Percentiles rank a stretch among this genome's conserved stretches.
Conservation (phyloP, 345 rosid genomes). For the Acer negundo region DNA sequence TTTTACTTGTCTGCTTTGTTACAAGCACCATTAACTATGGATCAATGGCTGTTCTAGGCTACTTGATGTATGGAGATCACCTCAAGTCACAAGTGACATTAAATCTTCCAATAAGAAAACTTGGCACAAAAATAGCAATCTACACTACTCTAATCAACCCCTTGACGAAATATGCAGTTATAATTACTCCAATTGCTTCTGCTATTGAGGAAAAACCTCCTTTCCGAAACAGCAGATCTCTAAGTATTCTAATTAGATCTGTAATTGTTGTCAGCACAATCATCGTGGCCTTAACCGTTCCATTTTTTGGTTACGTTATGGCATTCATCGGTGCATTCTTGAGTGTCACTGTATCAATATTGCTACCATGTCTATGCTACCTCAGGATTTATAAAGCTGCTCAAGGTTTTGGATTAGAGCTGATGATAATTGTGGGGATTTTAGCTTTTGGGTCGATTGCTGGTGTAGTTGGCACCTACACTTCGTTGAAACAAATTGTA, state of each 20-base stretch:
- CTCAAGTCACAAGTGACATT: slow-evolving; percentile 66
- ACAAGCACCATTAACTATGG: slow-evolving; percentile 54
- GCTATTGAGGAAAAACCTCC: slow-evolving; percentile 48
- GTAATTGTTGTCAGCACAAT: slow-evolving; percentile 51
- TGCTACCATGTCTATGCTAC: slow-evolving; percentile 69
- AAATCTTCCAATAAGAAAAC: slow-evolving; percentile 52
- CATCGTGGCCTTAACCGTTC: slow-evolving; percentile 54
- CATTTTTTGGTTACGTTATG: slow-evolving; percentile 69
- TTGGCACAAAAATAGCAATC: slow-evolving; percentile 55
- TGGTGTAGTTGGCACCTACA: slow-evolving; percentile 48
- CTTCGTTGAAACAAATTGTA: slow-evolving; percentile 52
- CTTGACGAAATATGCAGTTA: slow-evolving; percentile 57
- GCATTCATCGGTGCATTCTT: slow-evolving; percentile 63
- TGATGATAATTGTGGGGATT: slow-evolving; percentile 36
- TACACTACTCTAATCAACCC: slow-evolving; percentile 62
- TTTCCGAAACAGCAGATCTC: slow-evolving; percentile 31
- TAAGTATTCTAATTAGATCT: slow-evolving; percentile 49
- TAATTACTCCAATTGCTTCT: slow-evolving; percentile 49
- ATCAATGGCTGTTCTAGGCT: slow-evolving; percentile 61
- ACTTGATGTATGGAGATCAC: slow-evolving; percentile 61
- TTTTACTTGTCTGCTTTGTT: slow-evolving; percentile 51
- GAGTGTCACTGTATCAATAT: slow-evolving; percentile 47
- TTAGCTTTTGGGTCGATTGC: slow-evolving; percentile 39
- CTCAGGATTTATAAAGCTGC: slow-evolving; percentile 45
- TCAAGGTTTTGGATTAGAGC: slow-evolving; percentile 36